Conservation (phyloP, 176 grass and related monocot species). For the Miscanthus lutarioriparius region DNA sequence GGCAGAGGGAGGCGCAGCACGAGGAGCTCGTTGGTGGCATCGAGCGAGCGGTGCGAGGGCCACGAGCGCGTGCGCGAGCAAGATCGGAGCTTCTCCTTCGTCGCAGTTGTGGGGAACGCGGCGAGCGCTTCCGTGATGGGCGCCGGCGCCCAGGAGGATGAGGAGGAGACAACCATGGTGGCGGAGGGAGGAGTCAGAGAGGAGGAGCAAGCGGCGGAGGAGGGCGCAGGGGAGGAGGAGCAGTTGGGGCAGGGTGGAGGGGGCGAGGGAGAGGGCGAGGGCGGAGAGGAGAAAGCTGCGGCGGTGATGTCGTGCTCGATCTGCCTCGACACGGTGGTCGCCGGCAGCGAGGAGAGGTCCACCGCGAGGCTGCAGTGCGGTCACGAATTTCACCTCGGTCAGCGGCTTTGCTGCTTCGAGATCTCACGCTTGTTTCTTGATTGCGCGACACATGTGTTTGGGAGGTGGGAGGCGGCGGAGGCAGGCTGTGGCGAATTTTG, state of each 20-base stretch:
- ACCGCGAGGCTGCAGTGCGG: slow-evolving; percentile 77
- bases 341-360: slow-evolving; percentile 48
- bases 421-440: slow-evolving; percentile 16
- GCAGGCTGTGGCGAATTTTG: slow-evolving; percentile 14
- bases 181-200: neutral
- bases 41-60: slow-evolving; percentile 1
- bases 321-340: slow-evolving; percentile 65
- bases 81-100: slow-evolving; percentile 19
- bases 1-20: slow-evolving; percentile 11
- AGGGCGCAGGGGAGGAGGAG: neutral
- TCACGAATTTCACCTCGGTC: slow-evolving; percentile 84
- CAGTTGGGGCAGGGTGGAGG: neutral
- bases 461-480: slow-evolving; percentile 1
- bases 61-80: neutral
- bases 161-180: slow-evolving; percentile 22
- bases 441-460: neutral
- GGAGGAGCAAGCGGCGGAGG: neutral
- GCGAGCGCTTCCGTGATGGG: slow-evolving; percentile 35
- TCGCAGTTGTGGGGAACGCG: slow-evolving; percentile 46
- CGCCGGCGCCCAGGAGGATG: slow-evolving; percentile 37
- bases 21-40: slow-evolving; percentile 13
- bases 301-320: slow-evolving; percentile 61
- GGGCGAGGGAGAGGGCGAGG: neutral
- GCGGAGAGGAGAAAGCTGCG: neutral
- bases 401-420: slow-evolving; percentile 25